Conservation (phyloP, 192 early-diverging fungal species). For the Allomyces javanicus region DNA sequence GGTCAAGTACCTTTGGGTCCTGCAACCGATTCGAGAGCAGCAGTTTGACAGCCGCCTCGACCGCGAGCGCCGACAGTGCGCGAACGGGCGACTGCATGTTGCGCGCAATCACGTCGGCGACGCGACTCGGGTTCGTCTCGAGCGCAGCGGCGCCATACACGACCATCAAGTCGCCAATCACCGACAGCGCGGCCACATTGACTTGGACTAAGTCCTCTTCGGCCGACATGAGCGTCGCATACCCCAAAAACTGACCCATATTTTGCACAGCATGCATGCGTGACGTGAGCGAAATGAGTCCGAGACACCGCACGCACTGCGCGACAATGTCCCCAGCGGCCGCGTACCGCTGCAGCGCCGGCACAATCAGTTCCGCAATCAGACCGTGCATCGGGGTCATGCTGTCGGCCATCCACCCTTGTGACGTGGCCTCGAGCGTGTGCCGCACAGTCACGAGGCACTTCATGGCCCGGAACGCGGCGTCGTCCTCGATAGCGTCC, state of each 20-base stretch:
- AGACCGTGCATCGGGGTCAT: neutral
- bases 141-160: neutral
- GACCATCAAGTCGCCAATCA: neutral
- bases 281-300: neutral
- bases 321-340: neutral
- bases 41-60: neutral
- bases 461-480: neutral
- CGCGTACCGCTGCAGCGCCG: neutral
- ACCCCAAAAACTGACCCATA: neutral
- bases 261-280: neutral
- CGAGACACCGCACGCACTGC: neutral
- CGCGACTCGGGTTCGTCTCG: neutral
- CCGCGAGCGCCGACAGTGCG: neutral
- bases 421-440: neutral
- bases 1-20: neutral
- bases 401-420: neutral
- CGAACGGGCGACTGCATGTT: neutral
- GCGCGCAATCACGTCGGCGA: neutral
- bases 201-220: neutral
- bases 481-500: neutral
- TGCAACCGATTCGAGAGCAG: neutral
- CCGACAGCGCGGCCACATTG: neutral
- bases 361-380: neutral
- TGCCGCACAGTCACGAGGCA: neutral
- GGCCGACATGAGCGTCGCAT: neutral